Evolutionary conservation across 192 early-diverging fungal genomes (phyloP).

Genomic region (Coemansia umbellata): DNA sequence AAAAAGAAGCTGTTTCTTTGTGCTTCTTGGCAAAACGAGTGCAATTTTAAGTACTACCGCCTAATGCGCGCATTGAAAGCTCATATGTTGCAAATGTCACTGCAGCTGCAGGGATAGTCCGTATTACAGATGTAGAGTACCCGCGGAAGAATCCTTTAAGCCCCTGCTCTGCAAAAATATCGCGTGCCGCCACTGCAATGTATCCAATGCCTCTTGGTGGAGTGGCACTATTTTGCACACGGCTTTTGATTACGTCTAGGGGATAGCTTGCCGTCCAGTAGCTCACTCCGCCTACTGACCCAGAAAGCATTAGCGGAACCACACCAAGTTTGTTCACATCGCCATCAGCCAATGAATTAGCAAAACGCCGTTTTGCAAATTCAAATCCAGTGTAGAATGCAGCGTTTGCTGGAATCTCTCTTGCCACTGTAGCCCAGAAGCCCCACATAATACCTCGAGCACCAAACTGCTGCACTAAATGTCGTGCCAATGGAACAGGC

Average conservation of each 20-base stretch:
- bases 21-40: no score
- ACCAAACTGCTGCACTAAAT: constrained; percentile 66
- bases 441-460: constrained; percentile 77
- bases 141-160: constrained; percentile 62
- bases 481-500: constrained; percentile 63
- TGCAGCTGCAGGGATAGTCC: constrained; percentile 71
- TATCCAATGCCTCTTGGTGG: constrained; percentile 63
- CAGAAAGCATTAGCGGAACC: constrained; percentile 64
- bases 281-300: constrained; percentile 73
- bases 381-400: constrained; percentile 89
- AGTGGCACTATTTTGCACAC: constrained; percentile 59
- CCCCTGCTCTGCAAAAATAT: constrained; percentile 58
- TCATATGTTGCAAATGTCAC: constrained; percentile 78
- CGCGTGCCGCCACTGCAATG: constrained; percentile 51
- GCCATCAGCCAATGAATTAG: constrained; percentile 43
- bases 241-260: constrained; percentile 81
- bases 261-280: constrained; percentile 86
- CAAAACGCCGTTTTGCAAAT: constrained; percentile 66
- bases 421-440: constrained; percentile 71
- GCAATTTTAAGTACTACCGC: not conserved
- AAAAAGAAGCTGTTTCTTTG: no score
- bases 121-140: constrained; percentile 54
- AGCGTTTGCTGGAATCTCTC: constrained; percentile 80
- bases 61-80: constrained; percentile 38
- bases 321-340: constrained; percentile 48